A percentile compares a stretch with the other conserved stretches of the same genome.
Conservation (phyloP, 768 basidiomycete genomes). For the Lactarius hatsudake region DNA sequence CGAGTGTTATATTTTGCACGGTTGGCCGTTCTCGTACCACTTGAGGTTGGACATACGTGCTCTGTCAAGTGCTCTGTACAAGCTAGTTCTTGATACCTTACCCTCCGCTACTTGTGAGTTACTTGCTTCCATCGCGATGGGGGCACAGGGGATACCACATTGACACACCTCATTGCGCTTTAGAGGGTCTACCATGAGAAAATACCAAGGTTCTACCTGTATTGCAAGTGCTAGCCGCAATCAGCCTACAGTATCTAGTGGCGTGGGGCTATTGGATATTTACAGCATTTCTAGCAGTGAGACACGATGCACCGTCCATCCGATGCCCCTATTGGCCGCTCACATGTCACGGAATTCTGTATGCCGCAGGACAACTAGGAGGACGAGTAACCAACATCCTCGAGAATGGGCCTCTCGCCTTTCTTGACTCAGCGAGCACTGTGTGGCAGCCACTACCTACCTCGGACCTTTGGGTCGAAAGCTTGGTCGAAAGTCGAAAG, state of each 20-base stretch:
- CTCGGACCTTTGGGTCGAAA: too few relatives aligned
- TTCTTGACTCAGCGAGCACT: background rate
- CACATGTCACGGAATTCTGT: background rate
- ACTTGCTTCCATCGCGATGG: background rate
- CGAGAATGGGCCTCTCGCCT: background rate
- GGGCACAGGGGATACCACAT: background rate
- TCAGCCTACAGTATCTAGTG: background rate
- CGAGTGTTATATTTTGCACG: too few relatives aligned
- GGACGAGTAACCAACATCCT: background rate
- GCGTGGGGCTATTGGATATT: too few relatives aligned
- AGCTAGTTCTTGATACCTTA: background rate
- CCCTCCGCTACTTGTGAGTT: background rate
- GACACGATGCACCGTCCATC: background rate
- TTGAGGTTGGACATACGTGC: background rate
- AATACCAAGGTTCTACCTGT: background rate
- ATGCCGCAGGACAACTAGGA: background rate
- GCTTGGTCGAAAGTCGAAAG: background rate
- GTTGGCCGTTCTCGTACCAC: background rate
- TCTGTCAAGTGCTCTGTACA: background rate
- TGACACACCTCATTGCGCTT: background rate
- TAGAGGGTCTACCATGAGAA: background rate
- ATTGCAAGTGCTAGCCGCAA: background rate
- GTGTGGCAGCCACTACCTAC: background rate
- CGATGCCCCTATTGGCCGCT: background rate
- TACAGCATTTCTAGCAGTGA: background rate